phyloP scores from a whole-genome alignment of 139 green algal genomes.

The Gonium pectorale region DNA sequence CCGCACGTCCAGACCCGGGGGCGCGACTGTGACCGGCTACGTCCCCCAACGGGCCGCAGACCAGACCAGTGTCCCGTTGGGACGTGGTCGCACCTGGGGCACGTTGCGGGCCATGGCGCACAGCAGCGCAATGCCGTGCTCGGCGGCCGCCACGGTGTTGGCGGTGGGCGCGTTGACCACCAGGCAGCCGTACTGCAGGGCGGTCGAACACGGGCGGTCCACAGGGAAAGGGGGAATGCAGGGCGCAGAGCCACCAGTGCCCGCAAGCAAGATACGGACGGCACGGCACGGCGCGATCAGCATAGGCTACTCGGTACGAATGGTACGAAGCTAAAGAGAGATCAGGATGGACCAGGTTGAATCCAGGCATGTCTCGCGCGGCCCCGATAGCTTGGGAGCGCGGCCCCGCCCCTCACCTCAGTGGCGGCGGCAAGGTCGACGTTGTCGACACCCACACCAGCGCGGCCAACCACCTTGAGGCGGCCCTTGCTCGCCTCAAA shows the following conservation, averaged over 20 bases:
- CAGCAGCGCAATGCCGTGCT: constrained; percentile 97
- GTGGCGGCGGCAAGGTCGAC: constrained; percentile 94
- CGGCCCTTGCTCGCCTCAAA: constrained; percentile 93
- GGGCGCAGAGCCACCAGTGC: background rate
- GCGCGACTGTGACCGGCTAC: too few relatives aligned
- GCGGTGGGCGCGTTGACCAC: constrained; percentile 98
- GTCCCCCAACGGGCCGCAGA: too few relatives aligned
- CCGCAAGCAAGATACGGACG: too few relatives aligned
- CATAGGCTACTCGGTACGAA: too few relatives aligned
- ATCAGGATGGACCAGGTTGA: too few relatives aligned
- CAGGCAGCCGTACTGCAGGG: constrained; percentile 82
- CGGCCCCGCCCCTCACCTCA: constrained; percentile 70
- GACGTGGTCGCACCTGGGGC: constrained; percentile 27
- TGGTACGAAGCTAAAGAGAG: too few relatives aligned
- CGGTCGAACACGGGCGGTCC: too few relatives aligned
- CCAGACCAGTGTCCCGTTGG: too few relatives aligned
- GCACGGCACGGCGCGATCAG: too few relatives aligned
- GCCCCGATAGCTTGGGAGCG: background rate
- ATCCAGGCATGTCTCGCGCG: too few relatives aligned
- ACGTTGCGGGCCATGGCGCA: constrained; percentile 91
- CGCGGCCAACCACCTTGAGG: constrained; percentile 95
- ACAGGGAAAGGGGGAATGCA: background rate
- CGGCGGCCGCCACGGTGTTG: constrained; percentile 96
- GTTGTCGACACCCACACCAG: constrained; percentile 97
- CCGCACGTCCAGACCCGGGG: too few relatives aligned